Percentiles rank a stretch among this genome's conserved stretches.
Conservation (phyloP, 2,329 filamentous ascomycete species). For the Alternaria triticimaculans region DNA sequence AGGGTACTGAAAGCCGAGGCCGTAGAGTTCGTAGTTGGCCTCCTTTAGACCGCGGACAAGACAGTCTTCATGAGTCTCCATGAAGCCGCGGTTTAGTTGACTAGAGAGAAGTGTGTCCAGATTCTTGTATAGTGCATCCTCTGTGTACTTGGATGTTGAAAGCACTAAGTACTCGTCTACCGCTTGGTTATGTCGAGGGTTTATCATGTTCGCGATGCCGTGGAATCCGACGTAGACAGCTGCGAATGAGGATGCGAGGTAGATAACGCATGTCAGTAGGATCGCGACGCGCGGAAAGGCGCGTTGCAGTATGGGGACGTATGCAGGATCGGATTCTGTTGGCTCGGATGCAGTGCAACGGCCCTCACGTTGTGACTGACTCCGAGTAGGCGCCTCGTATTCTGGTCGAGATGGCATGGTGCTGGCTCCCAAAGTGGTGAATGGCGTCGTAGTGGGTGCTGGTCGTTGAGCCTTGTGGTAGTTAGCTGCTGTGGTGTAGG, state of each 20-base stretch:
- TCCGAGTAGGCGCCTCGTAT: too few relatives aligned
- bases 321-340: not conserved
- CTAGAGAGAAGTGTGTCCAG: conserved; percentile 13
- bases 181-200: conserved; percentile 8
- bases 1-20: conserved; percentile 17
- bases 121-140: conserved; percentile 12
- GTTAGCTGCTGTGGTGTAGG: not conserved
- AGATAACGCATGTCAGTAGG: conserved; percentile 11
- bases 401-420: not conserved
- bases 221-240: conserved; percentile 9
- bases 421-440: not conserved
- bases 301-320: not conserved
- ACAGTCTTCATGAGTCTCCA: conserved; percentile 35
- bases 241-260: conserved; percentile 13
- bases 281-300: conserved; percentile 9
- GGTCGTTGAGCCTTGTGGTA: not conserved
- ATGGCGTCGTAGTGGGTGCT: not conserved
- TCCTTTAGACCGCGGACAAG: conserved; percentile 27
- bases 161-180: conserved; percentile 6
- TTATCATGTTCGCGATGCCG: conserved; percentile 1
- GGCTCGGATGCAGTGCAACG: not conserved
- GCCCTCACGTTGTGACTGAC: not conserved
- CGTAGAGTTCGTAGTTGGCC: conserved; percentile 17
- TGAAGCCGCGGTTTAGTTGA: conserved; percentile 13
- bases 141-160: not conserved